Base-by-base conservation (phyloP, 257 asterid genomes). In the Solanum lignicaule region DNA sequence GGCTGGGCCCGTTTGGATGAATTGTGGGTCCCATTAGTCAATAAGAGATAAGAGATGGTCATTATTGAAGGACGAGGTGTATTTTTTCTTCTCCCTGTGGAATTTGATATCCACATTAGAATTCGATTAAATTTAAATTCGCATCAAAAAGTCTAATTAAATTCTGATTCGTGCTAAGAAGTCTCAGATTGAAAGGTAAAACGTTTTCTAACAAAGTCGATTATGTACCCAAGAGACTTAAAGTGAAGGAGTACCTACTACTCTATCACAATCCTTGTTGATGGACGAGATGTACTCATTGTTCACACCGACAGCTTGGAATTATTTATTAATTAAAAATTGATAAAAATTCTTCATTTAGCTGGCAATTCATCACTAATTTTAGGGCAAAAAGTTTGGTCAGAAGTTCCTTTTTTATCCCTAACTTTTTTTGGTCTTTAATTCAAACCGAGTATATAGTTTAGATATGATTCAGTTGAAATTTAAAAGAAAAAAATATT, bases 91-190 rank as follows among this genome's bases (percentile, higher is more conserved):
- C 2, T 5, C 7, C 0, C 3, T 5, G 0, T 3, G 0, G 4
- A 41, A 3, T 1, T 14, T 0, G 3, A 48, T 48, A 48, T 48
- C 1, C 2, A 48, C 1, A 0, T 48, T 48, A 5, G 2, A 48
- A 5, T 36, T 36, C 0, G 0, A 48, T 0, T 46, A 14, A 46
- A 46, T 46, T 46, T 0, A 46, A 2, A 46, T 48, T 48, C 0
- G 6, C 6, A 0, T 1, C 5, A 0, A 3, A 12, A 43, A 12
- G 0, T 11, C 0, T 4, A 1, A 43, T 0, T 43, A 43, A 43
- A 11, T 43, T 43, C 0, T 0, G 2, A 43, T 43, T 41, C 1
- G 0, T 2, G 3, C 0, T 0, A 1, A 48, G 0, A 18, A 18
- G 4, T 18, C 1, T 18, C 4, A 52, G 0, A 52, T 6, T 52